phyloP scores from a whole-genome alignment of 176 grass and related monocot species.

The Avena atlantica region DNA sequence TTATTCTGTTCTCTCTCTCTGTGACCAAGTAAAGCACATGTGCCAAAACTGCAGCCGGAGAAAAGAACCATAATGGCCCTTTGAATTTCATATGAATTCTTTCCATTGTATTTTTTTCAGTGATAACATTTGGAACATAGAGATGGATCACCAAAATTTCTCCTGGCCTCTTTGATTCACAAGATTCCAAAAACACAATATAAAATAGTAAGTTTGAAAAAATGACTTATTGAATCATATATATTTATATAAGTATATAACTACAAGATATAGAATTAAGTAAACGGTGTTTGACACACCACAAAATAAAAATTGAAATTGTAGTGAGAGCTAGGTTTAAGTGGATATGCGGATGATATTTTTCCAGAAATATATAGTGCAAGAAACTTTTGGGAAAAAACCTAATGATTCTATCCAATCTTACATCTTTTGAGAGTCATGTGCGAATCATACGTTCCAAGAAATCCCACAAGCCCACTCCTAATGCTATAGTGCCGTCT shows the following conservation, averaged over 20 bases:
- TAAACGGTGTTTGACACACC: too few species aligned
- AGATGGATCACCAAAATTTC: not conserved
- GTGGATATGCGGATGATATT: too few species aligned
- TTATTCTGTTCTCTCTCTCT: constrained; percentile 46
- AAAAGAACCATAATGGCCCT: constrained; percentile 31
- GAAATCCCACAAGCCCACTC: not conserved
- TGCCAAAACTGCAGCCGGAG: constrained; percentile 61
- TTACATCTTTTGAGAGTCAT: not conserved
- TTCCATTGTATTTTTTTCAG: not conserved
- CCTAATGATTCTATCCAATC: not conserved
- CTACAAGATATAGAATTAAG: too few species aligned
- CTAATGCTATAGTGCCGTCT: too few species aligned
- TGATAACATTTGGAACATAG: not conserved
- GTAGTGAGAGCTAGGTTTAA: too few species aligned
- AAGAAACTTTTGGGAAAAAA: too few species aligned
- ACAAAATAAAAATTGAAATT: too few species aligned
- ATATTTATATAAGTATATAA: too few species aligned
- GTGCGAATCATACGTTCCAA: not conserved
- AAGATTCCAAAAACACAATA: not conserved
- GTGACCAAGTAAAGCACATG: constrained; percentile 69
- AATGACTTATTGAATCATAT: too few species aligned
- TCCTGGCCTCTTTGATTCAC: not conserved
- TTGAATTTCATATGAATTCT: not conserved
- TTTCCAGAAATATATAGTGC: too few species aligned
- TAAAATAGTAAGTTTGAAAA: too few species aligned